Evolutionary conservation across 306 rosid species (phyloP).

Genomic region (Vigna nakashimae): DNA sequence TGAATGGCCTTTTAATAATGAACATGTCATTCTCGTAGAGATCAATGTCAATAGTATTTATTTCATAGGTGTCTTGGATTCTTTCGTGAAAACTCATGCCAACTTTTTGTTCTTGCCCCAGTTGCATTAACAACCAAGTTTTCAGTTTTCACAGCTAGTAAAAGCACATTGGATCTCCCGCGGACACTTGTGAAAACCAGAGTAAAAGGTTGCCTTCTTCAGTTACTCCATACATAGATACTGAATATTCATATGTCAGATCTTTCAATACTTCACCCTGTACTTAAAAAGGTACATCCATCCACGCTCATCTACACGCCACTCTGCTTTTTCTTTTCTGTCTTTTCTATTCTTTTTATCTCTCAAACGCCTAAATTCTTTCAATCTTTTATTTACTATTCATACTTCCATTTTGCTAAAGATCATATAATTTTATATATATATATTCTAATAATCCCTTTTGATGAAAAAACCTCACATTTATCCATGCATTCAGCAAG

Average conservation of each 20-base stretch:
- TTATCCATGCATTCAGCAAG: too few species aligned
- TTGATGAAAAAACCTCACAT: not conserved
- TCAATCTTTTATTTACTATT: not conserved
- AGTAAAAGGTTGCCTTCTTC: slow-evolving; percentile 26
- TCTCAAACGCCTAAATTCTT: not conserved
- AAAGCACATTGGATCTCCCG: slow-evolving; percentile 44
- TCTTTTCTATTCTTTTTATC: not conserved
- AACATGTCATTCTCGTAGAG: slow-evolving; percentile 60
- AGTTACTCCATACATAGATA: slow-evolving; percentile 3
- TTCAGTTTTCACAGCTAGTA: slow-evolving; percentile 38
- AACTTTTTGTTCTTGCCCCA: slow-evolving; percentile 53
- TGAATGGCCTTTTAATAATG: slow-evolving; percentile 48
- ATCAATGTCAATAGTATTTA: slow-evolving; percentile 63
- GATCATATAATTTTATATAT: not conserved
- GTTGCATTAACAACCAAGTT: slow-evolving; percentile 37
- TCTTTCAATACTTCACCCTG: slow-evolving; percentile 20
- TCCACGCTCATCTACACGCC: not conserved
- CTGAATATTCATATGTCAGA: slow-evolving; percentile 48
- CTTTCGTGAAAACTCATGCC: slow-evolving; percentile 55
- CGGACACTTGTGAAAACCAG: slow-evolving; percentile 46
- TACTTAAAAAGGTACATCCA: slow-evolving; percentile 43
- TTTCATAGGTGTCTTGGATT: slow-evolving; percentile 52
- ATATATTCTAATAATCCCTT: not conserved
- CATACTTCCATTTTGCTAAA: not conserved
- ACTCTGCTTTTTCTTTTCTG: slow-evolving; percentile 13